These are phyloP conservation scores for Boletus rex-veris DNA, from an alignment of 768 basidiomycete genomes.

Conservation along the genomic window DNA sequence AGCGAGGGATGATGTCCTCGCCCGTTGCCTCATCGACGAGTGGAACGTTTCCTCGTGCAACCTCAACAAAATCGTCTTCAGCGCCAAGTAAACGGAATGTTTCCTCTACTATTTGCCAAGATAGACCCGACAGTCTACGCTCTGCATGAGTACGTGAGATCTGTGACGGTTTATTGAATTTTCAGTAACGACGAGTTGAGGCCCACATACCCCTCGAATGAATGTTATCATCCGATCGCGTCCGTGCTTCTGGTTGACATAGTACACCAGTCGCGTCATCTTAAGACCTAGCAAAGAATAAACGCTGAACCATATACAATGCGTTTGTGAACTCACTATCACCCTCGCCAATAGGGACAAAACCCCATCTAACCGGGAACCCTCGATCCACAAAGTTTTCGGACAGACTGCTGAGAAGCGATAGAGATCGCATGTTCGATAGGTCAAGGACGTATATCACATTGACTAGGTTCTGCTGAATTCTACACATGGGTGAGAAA, in stretches of 20 bases:
- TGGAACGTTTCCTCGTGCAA: slow-evolving; percentile 31
- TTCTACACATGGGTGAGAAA: slow-evolving; percentile 70
- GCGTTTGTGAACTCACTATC: slow-evolving; percentile 30
- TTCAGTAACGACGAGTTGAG: not conserved
- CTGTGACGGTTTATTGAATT: slow-evolving; percentile 24
- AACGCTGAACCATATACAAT: not conserved
- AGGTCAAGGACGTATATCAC: slow-evolving; percentile 80
- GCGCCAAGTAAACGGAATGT: slow-evolving; percentile 38
- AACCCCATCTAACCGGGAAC: slow-evolving; percentile 79
- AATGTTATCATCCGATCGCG: slow-evolving; percentile 60
- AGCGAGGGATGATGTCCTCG: slow-evolving; percentile 40
- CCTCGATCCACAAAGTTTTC: slow-evolving; percentile 66
- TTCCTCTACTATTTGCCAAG: slow-evolving; percentile 42
- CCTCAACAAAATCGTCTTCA: slow-evolving; percentile 38
- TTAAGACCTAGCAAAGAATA: slow-evolving; percentile 43
- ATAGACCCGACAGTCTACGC: slow-evolving; percentile 31
- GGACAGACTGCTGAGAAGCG: slow-evolving; percentile 62
- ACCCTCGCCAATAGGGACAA: slow-evolving; percentile 63
- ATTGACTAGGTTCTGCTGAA: slow-evolving; percentile 82
- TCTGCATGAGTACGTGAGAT: slow-evolving; percentile 37
- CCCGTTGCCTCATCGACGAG: slow-evolving; percentile 26
- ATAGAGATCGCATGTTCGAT: slow-evolving; percentile 53
- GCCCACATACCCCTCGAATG: slow-evolving; percentile 44
- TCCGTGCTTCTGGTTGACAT: slow-evolving; percentile 62
- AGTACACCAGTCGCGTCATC: slow-evolving; percentile 72